A percentile compares a stretch with the other conserved stretches of the same genome.
These are phyloP conservation scores for Boeremia exigua DNA, from an alignment of 2,329 filamentous ascomycete species.

Conservation along the genomic window DNA sequence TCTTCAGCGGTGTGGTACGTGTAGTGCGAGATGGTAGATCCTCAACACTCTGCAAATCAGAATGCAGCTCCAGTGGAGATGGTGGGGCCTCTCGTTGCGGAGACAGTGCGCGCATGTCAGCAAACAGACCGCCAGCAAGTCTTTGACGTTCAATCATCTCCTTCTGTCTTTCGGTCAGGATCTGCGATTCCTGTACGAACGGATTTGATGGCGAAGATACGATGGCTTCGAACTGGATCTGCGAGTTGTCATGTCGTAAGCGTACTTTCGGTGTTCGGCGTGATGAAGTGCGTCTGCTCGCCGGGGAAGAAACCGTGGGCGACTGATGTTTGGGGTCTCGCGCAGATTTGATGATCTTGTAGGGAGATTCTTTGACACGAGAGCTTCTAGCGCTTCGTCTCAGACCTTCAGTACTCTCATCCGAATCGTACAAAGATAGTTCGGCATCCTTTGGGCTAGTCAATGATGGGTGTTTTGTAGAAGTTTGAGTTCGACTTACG, in stretches of 20 bases:
- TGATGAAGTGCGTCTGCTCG: slow-evolving; percentile 28
- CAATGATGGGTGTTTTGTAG: slow-evolving; percentile 41
- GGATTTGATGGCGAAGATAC: slow-evolving; percentile 62
- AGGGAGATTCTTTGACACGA: slow-evolving; percentile 35
- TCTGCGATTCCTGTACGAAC: slow-evolving; percentile 67
- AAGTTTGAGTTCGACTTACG: slow-evolving; percentile 41
- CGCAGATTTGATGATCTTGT: slow-evolving; percentile 31
- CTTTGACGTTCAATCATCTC: slow-evolving; percentile 78
- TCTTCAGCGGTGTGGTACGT: slow-evolving; percentile 35
- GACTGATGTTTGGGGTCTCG: slow-evolving; percentile 35
- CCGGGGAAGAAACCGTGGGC: slow-evolving; percentile 30
- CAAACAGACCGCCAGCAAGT: slow-evolving; percentile 69
- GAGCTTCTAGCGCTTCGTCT: slow-evolving; percentile 28
- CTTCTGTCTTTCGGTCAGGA: slow-evolving; percentile 78
- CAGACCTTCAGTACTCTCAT: slow-evolving; percentile 27
- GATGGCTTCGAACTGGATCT: slow-evolving; percentile 77
- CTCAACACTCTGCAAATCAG: slow-evolving; percentile 35
- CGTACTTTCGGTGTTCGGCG: slow-evolving; percentile 56
- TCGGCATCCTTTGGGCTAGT: slow-evolving; percentile 23
- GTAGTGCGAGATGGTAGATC: slow-evolving; percentile 30
- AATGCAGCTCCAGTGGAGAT: slow-evolving; percentile 39
- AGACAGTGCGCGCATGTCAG: slow-evolving; percentile 58
- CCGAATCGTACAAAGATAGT: slow-evolving; percentile 49
- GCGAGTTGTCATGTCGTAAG: slow-evolving; percentile 79
- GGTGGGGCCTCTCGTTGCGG: slow-evolving; percentile 19